Conservation (phyloP, 2,329 filamentous ascomycete genomes). For the Aspergillus sp. region DNA sequence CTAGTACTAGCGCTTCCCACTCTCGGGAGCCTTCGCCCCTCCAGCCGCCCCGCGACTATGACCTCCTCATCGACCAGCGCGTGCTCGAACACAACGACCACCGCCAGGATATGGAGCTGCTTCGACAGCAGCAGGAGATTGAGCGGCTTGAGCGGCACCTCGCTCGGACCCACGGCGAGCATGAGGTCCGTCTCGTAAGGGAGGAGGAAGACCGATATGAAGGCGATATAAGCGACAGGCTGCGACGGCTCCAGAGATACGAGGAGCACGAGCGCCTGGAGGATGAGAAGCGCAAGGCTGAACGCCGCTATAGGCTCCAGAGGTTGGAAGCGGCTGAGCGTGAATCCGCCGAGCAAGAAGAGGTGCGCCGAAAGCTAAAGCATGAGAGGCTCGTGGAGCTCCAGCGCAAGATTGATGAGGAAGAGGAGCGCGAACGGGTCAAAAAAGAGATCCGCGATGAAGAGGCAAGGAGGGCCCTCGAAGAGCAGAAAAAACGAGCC, state of each 20-base stretch:
- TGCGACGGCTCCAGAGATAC: conserved; percentile 35
- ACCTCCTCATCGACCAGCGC: conserved; percentile 35
- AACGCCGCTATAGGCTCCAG: conserved; percentile 6
- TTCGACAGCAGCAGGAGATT: conserved; percentile 37
- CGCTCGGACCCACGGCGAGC: conserved; percentile 24
- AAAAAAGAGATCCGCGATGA: conserved; percentile 42
- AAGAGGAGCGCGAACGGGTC: conserved; percentile 47
- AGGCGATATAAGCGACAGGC: conserved; percentile 40
- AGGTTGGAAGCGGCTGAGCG: conserved; percentile 3
- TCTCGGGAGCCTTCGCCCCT: conserved; percentile 27
- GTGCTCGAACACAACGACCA: conserved; percentile 34
- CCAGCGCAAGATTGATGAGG: conserved; percentile 38
- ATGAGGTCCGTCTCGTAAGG: conserved; percentile 25
- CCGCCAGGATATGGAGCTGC: conserved; percentile 35
- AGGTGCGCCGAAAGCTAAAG: conserved; percentile 29
- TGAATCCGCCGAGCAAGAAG: conserved; percentile 33
- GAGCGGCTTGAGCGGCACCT: conserved; percentile 36
- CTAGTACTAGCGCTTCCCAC: conserved; percentile 23
- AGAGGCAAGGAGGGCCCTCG: conserved; percentile 42
- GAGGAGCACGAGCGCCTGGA: conserved; percentile 43
- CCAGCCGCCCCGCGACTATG: conserved; percentile 31
- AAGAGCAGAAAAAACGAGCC: conserved; percentile 31
- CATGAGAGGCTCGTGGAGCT: conserved; percentile 33
- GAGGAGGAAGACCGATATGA: conserved; percentile 46
- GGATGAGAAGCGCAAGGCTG: conserved; percentile 22